Percentiles rank a stretch among this genome's conserved stretches.
Evolutionary conservation across 192 early-diverging fungal species (phyloP).

Genomic region (Oehlia diaphana): DNA sequence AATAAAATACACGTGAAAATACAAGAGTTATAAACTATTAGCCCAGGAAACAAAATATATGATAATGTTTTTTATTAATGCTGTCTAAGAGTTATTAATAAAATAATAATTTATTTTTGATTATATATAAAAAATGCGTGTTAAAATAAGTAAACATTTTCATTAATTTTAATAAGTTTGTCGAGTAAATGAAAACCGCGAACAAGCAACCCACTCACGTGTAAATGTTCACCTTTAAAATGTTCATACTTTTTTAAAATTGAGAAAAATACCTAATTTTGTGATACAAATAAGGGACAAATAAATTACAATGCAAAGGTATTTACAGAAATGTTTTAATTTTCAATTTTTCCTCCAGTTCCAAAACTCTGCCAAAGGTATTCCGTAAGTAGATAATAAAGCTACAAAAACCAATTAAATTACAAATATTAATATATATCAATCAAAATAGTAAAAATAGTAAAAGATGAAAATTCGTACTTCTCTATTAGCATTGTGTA

Average conservation of each 20-base stretch:
- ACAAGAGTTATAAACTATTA: too few species aligned
- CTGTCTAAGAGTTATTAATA: too few species aligned
- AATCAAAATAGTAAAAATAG: neutral
- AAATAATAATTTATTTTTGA: too few species aligned
- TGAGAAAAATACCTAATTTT: neutral
- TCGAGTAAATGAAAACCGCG: too few species aligned
- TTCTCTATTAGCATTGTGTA: slow-evolving; percentile 72
- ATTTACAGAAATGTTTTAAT: neutral
- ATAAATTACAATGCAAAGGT: neutral
- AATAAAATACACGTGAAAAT: too few species aligned
- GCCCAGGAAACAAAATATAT: too few species aligned
- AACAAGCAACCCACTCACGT: too few species aligned
- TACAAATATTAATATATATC: neutral
- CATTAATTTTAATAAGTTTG: too few species aligned
- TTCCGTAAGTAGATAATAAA: slow-evolving; percentile 42
- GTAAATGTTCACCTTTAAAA: too few species aligned
- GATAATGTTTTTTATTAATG: too few species aligned
- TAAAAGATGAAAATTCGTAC: neutral
- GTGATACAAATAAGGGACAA: neutral
- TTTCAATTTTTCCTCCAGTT: neutral
- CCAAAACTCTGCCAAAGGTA: slow-evolving; percentile 37
- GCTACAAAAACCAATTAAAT: neutral
- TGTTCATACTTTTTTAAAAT: neutral
- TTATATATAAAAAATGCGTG: too few species aligned
- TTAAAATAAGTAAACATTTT: too few species aligned